Percentiles rank a stretch among this genome's conserved stretches.
Conservation (phyloP, 2,329 filamentous ascomycete genomes). For the Coleophoma crateriformis region DNA sequence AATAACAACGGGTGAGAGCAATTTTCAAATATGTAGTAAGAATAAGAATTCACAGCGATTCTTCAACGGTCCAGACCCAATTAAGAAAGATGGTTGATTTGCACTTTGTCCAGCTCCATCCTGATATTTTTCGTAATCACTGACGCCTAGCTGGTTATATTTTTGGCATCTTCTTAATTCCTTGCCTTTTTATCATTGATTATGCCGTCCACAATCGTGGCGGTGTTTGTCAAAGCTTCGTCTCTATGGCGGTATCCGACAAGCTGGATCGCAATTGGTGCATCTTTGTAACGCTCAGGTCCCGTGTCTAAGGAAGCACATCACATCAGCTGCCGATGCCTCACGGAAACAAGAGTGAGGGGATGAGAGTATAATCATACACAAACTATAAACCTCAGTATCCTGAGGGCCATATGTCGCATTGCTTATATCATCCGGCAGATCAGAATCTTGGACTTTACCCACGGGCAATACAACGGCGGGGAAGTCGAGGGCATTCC, state of each 20-base stretch:
- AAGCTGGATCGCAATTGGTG: constrained; percentile 24
- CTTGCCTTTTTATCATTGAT: too few relatives aligned
- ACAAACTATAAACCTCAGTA: constrained; percentile 17
- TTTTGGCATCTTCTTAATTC: too few relatives aligned
- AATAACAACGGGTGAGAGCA: too few relatives aligned
- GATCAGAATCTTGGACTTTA: constrained; percentile 18
- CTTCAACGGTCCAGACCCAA: too few relatives aligned
- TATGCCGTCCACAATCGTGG: too few relatives aligned
- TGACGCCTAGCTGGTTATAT: too few relatives aligned
- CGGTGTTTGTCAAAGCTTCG: constrained; percentile 8
- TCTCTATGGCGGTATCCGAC: constrained; percentile 26
- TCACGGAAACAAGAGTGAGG: background rate
- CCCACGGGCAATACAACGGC: constrained; percentile 44
- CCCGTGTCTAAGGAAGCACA: constrained; percentile 22
- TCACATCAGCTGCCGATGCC: constrained; percentile 4
- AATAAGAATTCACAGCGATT: too few relatives aligned
- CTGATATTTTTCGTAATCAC: too few relatives aligned
- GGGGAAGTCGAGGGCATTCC: constrained; percentile 53
- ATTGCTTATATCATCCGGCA: constrained; percentile 18
- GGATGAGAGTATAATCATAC: constrained; percentile 6
- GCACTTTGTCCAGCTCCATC: too few relatives aligned
- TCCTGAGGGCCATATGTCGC: constrained; percentile 21
- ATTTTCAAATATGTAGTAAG: too few relatives aligned
- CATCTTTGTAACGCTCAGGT: constrained; percentile 19
- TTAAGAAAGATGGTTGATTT: too few relatives aligned